A percentile compares a stretch with the other conserved stretches of the same genome.
Evolutionary conservation across 225 moss, liverwort and hornwort species (phyloP).

Genomic region (Straminergon stramineum): DNA sequence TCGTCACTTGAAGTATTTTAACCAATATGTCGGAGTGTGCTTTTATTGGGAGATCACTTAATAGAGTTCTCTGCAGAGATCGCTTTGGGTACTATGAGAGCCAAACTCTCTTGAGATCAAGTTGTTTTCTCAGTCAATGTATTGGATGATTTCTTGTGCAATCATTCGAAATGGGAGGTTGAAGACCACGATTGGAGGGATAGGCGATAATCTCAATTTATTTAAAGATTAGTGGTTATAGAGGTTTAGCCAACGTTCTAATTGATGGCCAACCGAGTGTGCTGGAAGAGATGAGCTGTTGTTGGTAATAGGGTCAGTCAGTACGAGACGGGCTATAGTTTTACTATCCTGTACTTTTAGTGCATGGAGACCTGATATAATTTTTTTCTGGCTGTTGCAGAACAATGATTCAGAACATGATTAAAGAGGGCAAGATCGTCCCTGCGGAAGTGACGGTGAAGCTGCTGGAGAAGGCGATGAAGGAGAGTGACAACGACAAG

Average conservation of each 20-base stretch:
- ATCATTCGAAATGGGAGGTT: neutral
- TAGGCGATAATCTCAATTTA: neutral
- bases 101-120: neutral
- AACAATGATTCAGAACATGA: conserved; percentile 91
- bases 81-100: neutral
- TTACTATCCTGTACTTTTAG: neutral
- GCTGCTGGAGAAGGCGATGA: conserved; percentile 85
- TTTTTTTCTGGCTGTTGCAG: conserved; percentile 12
- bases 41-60: neutral
- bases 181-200: neutral
- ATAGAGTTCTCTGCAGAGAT: neutral
- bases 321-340: neutral
- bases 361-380: neutral
- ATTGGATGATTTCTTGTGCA: neutral
- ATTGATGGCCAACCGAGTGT: neutral
- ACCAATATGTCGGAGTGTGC: neutral
- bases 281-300: neutral
- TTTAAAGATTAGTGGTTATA: neutral
- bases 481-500: conserved; percentile 61
- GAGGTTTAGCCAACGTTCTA: neutral
- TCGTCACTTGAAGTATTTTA: neutral
- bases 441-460: conserved; percentile 94
- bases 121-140: neutral
- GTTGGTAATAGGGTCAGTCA: neutral
- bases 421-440: conserved; percentile 93